Evolutionary conservation across 768 basidiomycete species (phyloP).

Genomic region (Russula sp.): DNA sequence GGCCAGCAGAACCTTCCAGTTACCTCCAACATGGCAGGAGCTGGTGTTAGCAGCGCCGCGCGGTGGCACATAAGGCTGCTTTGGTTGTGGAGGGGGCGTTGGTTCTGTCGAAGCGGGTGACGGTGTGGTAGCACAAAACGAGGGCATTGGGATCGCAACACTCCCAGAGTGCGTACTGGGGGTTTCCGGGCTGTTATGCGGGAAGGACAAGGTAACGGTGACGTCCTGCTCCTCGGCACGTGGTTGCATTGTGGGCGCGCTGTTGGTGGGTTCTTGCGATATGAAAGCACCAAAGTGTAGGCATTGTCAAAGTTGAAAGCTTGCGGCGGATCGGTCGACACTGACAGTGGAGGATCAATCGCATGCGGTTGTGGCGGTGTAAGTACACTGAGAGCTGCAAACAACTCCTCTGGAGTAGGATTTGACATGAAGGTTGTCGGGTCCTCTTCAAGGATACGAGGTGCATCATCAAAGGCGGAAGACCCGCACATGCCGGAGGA

Average conservation of each 20-base stretch:
- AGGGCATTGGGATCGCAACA: neutral
- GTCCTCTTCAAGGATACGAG: neutral
- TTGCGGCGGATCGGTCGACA: neutral
- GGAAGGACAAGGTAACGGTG: neutral
- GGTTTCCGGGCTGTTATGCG: neutral
- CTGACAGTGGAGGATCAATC: neutral
- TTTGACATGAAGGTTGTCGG: conserved; percentile 3
- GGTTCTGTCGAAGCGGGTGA: neutral
- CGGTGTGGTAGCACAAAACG: conserved; percentile 2
- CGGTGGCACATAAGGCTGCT: conserved; percentile 5
- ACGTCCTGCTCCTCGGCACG: neutral
- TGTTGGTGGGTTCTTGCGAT: neutral
- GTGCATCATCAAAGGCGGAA: neutral
- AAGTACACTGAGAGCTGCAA: conserved; percentile 3
- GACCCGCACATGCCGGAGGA: conserved; percentile 3
- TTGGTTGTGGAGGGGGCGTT: neutral
- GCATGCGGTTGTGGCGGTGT: neutral
- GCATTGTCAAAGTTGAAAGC: conserved; percentile 15
- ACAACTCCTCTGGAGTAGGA: conserved; percentile 1
- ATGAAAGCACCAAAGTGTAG: neutral
- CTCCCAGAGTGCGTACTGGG: neutral
- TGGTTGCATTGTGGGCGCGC: neutral
- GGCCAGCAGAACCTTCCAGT: conserved; percentile 13
- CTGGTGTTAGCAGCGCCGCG: conserved; percentile 11
- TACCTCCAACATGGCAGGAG: conserved; percentile 18